A percentile compares a stretch with the other conserved stretches of the same genome.
These are phyloP conservation scores for Myriosclerotinia scirpicola DNA, from an alignment of 2,329 filamentous ascomycete species.

Conservation along the genomic window DNA sequence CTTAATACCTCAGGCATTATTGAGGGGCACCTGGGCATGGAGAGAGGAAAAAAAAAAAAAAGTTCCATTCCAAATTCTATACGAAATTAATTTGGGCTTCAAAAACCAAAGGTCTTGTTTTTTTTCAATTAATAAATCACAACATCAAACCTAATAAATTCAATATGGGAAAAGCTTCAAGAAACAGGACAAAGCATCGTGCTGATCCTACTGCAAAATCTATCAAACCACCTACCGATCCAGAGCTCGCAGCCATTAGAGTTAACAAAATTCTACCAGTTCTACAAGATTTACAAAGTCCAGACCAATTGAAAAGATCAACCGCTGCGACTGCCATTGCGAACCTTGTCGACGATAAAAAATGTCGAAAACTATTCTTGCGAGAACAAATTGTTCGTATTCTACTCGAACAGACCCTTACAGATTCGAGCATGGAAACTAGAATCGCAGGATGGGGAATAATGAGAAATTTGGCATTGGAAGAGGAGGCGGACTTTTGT, in stretches of 20 bases:
- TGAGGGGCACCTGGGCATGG: background rate
- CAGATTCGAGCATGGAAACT: conserved; percentile 62
- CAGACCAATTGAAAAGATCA: conserved; percentile 59
- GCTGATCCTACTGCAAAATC: conserved; percentile 57
- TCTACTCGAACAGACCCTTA: conserved; percentile 62
- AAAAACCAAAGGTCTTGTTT: too few relatives aligned
- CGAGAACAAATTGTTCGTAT: conserved; percentile 65
- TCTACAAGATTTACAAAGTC: conserved; percentile 58
- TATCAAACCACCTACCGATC: conserved; percentile 61
- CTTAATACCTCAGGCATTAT: background rate
- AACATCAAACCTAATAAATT: background rate
- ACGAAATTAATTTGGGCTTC: background rate
- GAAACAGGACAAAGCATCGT: conserved; percentile 52
- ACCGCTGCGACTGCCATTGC: conserved; percentile 59
- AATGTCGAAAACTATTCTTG: conserved; percentile 63
- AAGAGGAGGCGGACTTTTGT: conserved; percentile 67
- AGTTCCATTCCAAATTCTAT: background rate
- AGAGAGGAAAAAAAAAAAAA: conserved; percentile 20
- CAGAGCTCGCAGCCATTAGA: conserved; percentile 61
- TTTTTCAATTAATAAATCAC: too few relatives aligned
- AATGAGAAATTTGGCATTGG: conserved; percentile 58
- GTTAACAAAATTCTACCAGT: conserved; percentile 64
- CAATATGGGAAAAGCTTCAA: conserved; percentile 60
- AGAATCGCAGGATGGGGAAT: conserved; percentile 68
- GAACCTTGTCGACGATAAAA: conserved; percentile 61